Base-by-base conservation (phyloP, 495 filamentous ascomycete genomes). In the Daldinia grandis region DNA sequence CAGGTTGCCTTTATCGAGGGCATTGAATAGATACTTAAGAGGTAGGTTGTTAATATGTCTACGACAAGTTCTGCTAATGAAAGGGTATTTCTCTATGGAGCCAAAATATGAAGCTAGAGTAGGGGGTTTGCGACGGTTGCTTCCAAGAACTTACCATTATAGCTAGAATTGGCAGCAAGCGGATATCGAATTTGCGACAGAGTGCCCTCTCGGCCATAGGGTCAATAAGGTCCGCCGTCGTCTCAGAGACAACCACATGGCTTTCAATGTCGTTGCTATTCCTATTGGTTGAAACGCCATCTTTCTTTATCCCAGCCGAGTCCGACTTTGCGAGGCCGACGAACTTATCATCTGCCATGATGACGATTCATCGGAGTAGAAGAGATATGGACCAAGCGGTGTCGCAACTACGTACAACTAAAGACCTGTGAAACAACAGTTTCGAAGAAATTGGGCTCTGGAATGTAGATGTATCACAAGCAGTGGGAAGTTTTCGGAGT, bases 1-100 rank as follows among this genome's bases (percentile, higher is more conserved):
- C 31, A 91, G 69, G 67, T 91, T 91, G 9, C 86, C 86, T 66
- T 91, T 91, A 73, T 91, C 89, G n/a, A 91, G 81, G 19, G 82
- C 81, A 73, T 89, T 89, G 78, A 89, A 88, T 31, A 89, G 79
- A 69, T 90, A 76, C 76, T 73, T 79, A 28, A 28, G 54, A 54
- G 64, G 17, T 21, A 21, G 1, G 30, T 42, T 19, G 59, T 70
- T 62, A 59, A 51, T 19, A 38, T 58, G 4, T 12, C 33, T 17
- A 17, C 24, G 25, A 42, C 10, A 33, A 12, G 30, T n/a, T n/a
- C n/a, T n/a, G n/a, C n/a, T n/a, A n/a, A n/a, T n/a, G n/a, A n/a
- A 9, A 42, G 14, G 56, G 6, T 38, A 9, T 21, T 50, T 14
- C n/a, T 44, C 25, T 24, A 24, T 15, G 10, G 27, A 21, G 40